phyloP scores from a whole-genome alignment of 139 green algal genomes.

The Edaphochlamys debaryana region DNA sequence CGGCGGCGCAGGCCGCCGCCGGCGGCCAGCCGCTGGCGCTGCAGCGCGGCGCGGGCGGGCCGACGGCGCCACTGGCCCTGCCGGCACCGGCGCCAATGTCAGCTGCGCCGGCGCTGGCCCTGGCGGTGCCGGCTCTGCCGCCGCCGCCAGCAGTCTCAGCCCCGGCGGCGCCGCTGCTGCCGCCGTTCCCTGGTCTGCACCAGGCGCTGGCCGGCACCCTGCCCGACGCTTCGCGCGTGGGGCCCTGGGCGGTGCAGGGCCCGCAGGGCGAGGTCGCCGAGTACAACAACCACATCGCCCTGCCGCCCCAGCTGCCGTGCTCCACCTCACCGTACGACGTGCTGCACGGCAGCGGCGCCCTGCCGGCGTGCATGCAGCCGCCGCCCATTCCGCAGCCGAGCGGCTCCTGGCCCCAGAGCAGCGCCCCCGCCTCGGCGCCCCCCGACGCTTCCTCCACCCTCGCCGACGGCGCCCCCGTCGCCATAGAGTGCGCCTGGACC shows the following conservation, averaged over 20 bases:
- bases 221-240: not conserved
- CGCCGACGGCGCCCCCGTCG: no score
- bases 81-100: not conserved
- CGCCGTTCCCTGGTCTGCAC: not conserved
- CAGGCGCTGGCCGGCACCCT: not conserved
- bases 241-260: conserved; percentile 17
- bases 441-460: no score
- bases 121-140: no score
- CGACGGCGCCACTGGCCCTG: not conserved
- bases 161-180: not conserved
- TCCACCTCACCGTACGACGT: no score
- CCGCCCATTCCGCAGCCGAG: no score
- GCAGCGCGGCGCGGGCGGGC: not conserved
- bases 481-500: conserved; percentile 70
- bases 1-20: no score
- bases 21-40: not conserved
- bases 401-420: no score
- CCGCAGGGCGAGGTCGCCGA: conserved; percentile 3
- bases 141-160: no score
- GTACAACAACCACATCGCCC: conserved; percentile 32
- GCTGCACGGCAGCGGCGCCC: no score
- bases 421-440: no score
- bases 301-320: no score
- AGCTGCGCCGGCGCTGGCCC: not conserved
- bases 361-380: no score